phyloP scores from a whole-genome alignment of 108 stramenopile genomes.

The Chaetoceros muelleri region DNA sequence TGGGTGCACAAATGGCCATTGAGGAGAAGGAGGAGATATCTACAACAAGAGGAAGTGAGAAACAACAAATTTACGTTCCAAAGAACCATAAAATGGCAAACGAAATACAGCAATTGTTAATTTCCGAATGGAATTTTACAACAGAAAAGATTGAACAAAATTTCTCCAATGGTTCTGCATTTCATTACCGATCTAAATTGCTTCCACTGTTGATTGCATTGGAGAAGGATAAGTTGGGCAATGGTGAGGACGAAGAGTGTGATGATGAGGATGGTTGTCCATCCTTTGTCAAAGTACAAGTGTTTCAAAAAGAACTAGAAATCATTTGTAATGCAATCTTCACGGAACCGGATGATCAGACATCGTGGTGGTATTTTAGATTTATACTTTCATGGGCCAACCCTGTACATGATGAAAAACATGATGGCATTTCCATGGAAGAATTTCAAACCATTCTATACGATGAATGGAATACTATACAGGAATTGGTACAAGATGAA shows the following conservation, averaged over 20 bases:
- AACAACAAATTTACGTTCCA: too few relatives aligned
- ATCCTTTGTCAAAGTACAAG: not conserved
- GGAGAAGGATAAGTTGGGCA: conserved; percentile 4
- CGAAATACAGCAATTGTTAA: conserved; percentile 24
- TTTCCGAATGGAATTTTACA: conserved; percentile 84
- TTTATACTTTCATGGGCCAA: conserved; percentile 24
- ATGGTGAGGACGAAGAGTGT: conserved; percentile 6
- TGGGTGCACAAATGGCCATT: conserved; percentile 47
- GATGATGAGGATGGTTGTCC: not conserved
- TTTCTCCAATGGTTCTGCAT: conserved; percentile 97
- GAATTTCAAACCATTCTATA: conserved; percentile 10
- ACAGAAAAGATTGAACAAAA: conserved; percentile 77
- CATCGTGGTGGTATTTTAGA: conserved; percentile 93
- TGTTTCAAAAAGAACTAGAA: conserved; percentile 44
- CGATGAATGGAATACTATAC: conserved; percentile 19
- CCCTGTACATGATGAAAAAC: not conserved
- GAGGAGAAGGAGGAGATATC: not conserved
- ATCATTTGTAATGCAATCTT: conserved; percentile 78
- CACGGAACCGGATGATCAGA: conserved; percentile 97
- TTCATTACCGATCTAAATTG: conserved; percentile 88
- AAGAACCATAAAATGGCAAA: conserved; percentile 5
- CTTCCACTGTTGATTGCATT: conserved; percentile 26
- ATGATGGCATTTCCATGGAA: not conserved
- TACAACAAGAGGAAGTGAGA: not conserved
- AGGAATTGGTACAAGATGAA: conserved; percentile 30